Percentiles rank a stretch among this genome's conserved stretches.
Conservation (phyloP, 2,329 filamentous ascomycete genomes). For the Podosphaera aphanis region DNA sequence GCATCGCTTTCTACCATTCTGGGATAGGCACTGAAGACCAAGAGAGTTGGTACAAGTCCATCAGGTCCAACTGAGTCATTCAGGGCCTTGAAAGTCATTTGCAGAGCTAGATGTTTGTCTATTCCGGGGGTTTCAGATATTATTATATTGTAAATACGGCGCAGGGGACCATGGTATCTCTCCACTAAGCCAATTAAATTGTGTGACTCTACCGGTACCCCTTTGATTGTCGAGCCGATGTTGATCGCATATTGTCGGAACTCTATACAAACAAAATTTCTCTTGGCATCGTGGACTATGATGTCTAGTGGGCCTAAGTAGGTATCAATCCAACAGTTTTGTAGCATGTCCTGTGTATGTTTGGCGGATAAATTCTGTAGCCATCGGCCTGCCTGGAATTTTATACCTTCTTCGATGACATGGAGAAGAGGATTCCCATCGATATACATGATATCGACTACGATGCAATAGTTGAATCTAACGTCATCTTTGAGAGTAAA, state of each 20-base stretch:
- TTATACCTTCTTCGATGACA: neutral
- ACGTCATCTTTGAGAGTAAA: neutral
- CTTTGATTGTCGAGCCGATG: neutral
- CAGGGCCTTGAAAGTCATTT: neutral
- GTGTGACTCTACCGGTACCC: neutral
- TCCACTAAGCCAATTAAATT: neutral
- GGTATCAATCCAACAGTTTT: neutral
- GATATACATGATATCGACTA: constrained; percentile 1
- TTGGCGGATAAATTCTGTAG: neutral
- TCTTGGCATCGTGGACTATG: neutral
- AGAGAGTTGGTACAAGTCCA: too few species aligned
- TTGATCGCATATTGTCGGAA: neutral
- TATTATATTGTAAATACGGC: neutral
- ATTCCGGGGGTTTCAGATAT: neutral
- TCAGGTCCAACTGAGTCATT: neutral
- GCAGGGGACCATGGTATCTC: neutral
- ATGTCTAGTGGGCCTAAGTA: neutral
- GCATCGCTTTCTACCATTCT: neutral
- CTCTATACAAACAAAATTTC: neutral
- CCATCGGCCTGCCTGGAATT: neutral
- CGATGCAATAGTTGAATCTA: neutral
- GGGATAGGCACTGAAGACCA: too few species aligned
- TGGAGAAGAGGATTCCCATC: neutral
- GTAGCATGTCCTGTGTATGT: neutral
- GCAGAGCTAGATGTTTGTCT: neutral